Percentiles rank a stretch among this genome's conserved stretches.
phyloP scores from a whole-genome alignment of 768 basidiomycete species.

The Collybia sp. region DNA sequence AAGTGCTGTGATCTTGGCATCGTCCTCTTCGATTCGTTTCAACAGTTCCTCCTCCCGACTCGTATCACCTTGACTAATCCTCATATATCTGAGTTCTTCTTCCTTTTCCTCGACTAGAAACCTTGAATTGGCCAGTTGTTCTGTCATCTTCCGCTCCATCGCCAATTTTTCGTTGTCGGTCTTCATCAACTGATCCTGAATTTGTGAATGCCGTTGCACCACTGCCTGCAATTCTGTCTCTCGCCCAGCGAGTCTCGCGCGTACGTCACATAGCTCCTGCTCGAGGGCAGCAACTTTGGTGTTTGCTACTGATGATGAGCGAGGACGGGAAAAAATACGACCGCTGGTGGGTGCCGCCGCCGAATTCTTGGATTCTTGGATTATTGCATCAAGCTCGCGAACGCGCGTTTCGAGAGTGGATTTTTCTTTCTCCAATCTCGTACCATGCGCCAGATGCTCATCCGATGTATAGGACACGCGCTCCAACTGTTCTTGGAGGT shows the following conservation, averaged over 20 bases:
- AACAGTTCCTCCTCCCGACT: conserved; percentile 58
- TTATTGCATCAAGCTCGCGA: conserved; percentile 48
- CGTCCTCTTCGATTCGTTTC: conserved; percentile 69
- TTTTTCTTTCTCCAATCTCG: conserved; percentile 58
- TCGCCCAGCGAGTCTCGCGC: conserved; percentile 36
- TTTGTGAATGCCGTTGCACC: conserved; percentile 43
- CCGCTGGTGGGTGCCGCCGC: conserved; percentile 19
- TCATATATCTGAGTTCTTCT: conserved; percentile 49
- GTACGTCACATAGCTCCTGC: conserved; percentile 47
- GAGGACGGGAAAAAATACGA: conserved; percentile 35
- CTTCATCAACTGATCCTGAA: conserved; percentile 43
- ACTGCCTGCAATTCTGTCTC: conserved; percentile 36
- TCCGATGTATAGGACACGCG: conserved; percentile 50
- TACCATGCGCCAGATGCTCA: conserved; percentile 31
- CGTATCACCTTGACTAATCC: conserved; percentile 32
- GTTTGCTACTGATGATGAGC: conserved; percentile 57
- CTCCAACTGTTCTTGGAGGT: conserved; percentile 54
- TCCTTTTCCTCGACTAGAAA: conserved; percentile 48
- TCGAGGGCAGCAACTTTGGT: conserved; percentile 47
- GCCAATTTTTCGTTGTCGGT: conserved; percentile 59
- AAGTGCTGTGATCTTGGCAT: conserved; percentile 56
- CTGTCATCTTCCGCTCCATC: conserved; percentile 38
- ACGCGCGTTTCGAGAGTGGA: conserved; percentile 49
- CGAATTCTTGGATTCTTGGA: conserved; percentile 26
- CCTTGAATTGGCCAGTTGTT: conserved; percentile 39